Evolutionary conservation across 768 basidiomycete genomes (phyloP).

Genomic region (Tephrocybe rancida): DNA sequence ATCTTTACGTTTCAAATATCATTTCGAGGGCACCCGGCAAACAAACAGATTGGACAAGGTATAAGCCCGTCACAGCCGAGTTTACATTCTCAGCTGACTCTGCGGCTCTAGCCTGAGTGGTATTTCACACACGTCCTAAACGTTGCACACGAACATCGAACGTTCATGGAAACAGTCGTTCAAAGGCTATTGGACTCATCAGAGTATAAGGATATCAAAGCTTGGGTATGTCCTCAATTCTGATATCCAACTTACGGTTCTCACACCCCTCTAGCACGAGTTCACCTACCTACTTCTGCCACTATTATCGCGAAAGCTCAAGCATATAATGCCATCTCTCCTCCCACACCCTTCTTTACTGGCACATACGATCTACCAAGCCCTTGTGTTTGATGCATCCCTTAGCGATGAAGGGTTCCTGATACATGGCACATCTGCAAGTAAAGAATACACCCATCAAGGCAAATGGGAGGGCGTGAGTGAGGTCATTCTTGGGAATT

Average conservation of each 20-base stretch:
- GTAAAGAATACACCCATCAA: slow-evolving; percentile 20
- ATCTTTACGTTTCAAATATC: slow-evolving; percentile 88
- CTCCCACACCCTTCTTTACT: slow-evolving; percentile 81
- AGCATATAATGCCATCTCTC: slow-evolving; percentile 70
- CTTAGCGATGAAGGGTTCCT: slow-evolving; percentile 75
- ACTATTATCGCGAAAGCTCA: slow-evolving; percentile 74
- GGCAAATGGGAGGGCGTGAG: slow-evolving; percentile 76
- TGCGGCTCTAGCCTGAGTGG: slow-evolving; percentile 82
- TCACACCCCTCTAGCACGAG: slow-evolving; percentile 59
- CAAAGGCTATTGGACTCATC: slow-evolving; percentile 71
- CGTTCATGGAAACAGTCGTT: slow-evolving; percentile 76
- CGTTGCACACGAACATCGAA: slow-evolving; percentile 79
- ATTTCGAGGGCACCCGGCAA: slow-evolving; percentile 84
- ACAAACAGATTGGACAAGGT: slow-evolving; percentile 97
- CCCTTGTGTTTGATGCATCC: slow-evolving; percentile 83
- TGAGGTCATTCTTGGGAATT: slow-evolving; percentile 77
- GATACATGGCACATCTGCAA: slow-evolving; percentile 52
- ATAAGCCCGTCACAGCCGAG: neutral
- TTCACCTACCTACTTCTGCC: slow-evolving; percentile 82
- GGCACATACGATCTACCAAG: slow-evolving; percentile 95
- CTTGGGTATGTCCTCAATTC: slow-evolving; percentile 58
- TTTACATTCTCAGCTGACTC: neutral
- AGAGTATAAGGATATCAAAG: slow-evolving; percentile 65
- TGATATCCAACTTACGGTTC: slow-evolving; percentile 1
- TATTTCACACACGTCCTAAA: slow-evolving; percentile 93